Evolutionary conservation across 78 protist species (phyloP), one percentile per base, ranked within the genome.

Genomic region (Dictyostelium citrinum): DNA sequence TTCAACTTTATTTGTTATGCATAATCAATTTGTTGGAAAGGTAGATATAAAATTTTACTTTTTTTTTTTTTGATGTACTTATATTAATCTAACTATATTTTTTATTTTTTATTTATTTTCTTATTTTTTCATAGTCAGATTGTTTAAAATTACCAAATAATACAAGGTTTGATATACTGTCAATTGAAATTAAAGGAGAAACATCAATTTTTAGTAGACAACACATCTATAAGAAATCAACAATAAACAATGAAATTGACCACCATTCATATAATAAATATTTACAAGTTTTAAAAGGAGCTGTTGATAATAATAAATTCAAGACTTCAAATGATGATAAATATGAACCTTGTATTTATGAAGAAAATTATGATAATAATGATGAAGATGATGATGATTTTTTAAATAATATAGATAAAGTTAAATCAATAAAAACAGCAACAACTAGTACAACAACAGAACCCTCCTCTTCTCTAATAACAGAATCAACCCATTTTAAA

Each of bases 11-110:
- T 41, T 86, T 39, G 11, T 77, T 35, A 77, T 86, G 84, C 92
- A 86, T 11, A 61, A 29, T 29, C 92, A 86, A 76, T 86, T 58
- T 64, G 92, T 86, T 7, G 83, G 82, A 17, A 86, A 86, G 37
- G 82, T 75, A 84, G n/a, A n/a, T n/a, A n/a, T n/a, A n/a, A n/a
- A n/a, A n/a, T n/a, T n/a, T n/a, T n/a, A n/a, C n/a, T 39, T 39
- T 39, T 5, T 39, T 39, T 39, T 39, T 2, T 39, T 39, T 39
- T 39, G 43, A 4, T 49, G 2, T 39, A 5, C 4, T 39, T 39
- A 5, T 39, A 7, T 49, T 49, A 49, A n/a, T n/a, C n/a, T n/a
- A n/a, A n/a, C n/a, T n/a, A n/a, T n/a, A n/a, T n/a, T 49, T 8
- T 12, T 49, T 1, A 6, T 49, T 12, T 51, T 51, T 20, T 51